phyloP scores from a whole-genome alignment of 768 basidiomycete genomes.

The Brasilioporus rufonigricans region DNA sequence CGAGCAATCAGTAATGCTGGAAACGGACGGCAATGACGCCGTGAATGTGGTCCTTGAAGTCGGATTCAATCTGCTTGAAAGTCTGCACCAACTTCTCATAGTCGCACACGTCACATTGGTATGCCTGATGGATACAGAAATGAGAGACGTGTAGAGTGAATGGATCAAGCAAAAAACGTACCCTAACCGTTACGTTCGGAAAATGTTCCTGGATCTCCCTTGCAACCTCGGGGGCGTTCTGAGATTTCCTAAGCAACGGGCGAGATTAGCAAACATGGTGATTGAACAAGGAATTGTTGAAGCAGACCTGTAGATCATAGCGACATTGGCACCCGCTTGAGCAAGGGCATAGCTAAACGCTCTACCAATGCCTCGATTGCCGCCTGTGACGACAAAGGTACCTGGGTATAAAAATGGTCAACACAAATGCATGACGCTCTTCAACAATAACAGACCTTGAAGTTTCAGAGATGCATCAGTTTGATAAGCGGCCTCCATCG shows the following conservation, averaged over 20 bases:
- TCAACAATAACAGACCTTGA: slow-evolving; percentile 21
- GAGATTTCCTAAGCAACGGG: slow-evolving; percentile 37
- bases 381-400: slow-evolving; percentile 58
- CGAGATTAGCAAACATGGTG: neutral
- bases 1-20: rapidly evolving
- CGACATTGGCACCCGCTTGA: slow-evolving; percentile 54
- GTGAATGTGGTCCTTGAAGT: slow-evolving; percentile 41
- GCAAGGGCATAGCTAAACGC: slow-evolving; percentile 54
- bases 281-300: too few species aligned
- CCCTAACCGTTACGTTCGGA: slow-evolving; percentile 40
- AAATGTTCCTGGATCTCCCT: slow-evolving; percentile 46
- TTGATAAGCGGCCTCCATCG: neutral
- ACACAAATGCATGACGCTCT: neutral
- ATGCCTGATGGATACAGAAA: slow-evolving; percentile 55
- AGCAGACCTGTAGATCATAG: slow-evolving; percentile 55
- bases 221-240: slow-evolving; percentile 48
- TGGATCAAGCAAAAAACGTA: slow-evolving; percentile 8
- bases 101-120: slow-evolving; percentile 59
- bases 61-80: slow-evolving; percentile 47
- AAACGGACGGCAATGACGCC: slow-evolving; percentile 54
- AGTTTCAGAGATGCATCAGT: slow-evolving; percentile 26
- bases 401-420: slow-evolving; percentile 13
- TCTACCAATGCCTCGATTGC: slow-evolving; percentile 59
- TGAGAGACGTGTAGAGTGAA: neutral
- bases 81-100: slow-evolving; percentile 41